Evolutionary conservation across 2,329 filamentous ascomycete genomes (phyloP).

Genomic region (Rhinocladiella mackenziei): DNA sequence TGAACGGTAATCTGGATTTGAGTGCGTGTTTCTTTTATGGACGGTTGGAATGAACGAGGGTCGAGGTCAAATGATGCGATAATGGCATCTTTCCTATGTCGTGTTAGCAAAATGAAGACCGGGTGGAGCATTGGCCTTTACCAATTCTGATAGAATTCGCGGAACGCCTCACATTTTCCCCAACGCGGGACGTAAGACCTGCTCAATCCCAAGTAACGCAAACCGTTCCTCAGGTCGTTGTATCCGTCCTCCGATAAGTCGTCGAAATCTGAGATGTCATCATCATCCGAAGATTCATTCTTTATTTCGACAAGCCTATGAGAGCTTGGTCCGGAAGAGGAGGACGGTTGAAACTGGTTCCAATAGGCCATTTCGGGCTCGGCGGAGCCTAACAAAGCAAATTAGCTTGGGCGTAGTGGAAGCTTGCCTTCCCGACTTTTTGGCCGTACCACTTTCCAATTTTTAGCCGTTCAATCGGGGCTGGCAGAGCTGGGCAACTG

Average conservation of each 20-base stretch:
- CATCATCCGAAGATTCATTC: background rate
- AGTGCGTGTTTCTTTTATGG: slow-evolving; percentile 5
- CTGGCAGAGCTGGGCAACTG: too few species aligned
- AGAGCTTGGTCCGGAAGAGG: too few species aligned
- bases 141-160: slow-evolving; percentile 25
- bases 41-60: slow-evolving; percentile 13
- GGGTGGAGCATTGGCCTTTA: slow-evolving; percentile 1
- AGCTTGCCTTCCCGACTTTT: too few species aligned
- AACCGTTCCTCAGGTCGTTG: background rate
- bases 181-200: background rate
- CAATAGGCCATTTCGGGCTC: too few species aligned
- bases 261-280: background rate
- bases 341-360: too few species aligned
- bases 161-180: slow-evolving; percentile 13
- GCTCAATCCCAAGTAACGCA: background rate
- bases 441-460: too few species aligned
- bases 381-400: too few species aligned
- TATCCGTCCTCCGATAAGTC: background rate
- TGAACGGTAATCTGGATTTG: slow-evolving; percentile 10
- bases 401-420: too few species aligned
- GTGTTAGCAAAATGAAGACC: slow-evolving; percentile 1
- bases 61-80: slow-evolving; percentile 12
- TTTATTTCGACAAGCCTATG: too few species aligned
- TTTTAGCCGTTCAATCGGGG: too few species aligned
- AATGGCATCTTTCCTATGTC: slow-evolving; percentile 19